Conservation (phyloP, 208 protist species). For the Crithidia expoeki region DNA sequence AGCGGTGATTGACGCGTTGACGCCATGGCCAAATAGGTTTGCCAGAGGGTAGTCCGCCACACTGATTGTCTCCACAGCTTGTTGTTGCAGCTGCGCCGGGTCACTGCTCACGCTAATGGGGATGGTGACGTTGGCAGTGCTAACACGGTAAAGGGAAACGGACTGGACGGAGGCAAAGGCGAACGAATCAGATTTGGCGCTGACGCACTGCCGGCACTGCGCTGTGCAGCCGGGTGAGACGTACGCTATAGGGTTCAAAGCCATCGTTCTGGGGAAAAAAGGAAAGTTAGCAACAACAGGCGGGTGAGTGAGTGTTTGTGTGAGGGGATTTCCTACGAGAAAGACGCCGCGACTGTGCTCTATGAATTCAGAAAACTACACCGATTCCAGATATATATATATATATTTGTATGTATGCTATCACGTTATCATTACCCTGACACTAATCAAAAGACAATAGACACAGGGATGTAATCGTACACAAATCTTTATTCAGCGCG, state of each 20-base stretch:
- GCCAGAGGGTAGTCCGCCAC: slow-evolving; percentile 56
- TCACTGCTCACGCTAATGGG: slow-evolving; percentile 28
- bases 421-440: too few species aligned
- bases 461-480: background rate
- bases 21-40: slow-evolving; percentile 58
- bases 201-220: slow-evolving; percentile 56
- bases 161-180: slow-evolving; percentile 60
- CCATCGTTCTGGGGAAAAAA: slow-evolving; percentile 48
- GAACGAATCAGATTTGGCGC: slow-evolving; percentile 56
- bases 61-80: slow-evolving; percentile 22
- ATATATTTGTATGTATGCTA: too few species aligned
- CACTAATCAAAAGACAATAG: background rate
- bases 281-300: background rate
- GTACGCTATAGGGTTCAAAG: slow-evolving; percentile 66
- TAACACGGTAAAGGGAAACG: slow-evolving; percentile 64
- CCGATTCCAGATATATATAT: too few species aligned
- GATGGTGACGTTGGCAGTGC: slow-evolving; percentile 29
- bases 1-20: slow-evolving; percentile 47
- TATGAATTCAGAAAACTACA: too few species aligned
- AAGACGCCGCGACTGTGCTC: background rate
- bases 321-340: background rate
- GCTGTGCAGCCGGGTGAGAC: slow-evolving; percentile 73
- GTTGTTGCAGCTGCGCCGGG: slow-evolving; percentile 19
- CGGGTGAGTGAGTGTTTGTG: background rate
- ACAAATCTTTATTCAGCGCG: slow-evolving; percentile 2